These are phyloP conservation scores for Macadamia tetraphylla DNA, from an alignment of 164 flowering plant species.

Conservation along the genomic window DNA sequence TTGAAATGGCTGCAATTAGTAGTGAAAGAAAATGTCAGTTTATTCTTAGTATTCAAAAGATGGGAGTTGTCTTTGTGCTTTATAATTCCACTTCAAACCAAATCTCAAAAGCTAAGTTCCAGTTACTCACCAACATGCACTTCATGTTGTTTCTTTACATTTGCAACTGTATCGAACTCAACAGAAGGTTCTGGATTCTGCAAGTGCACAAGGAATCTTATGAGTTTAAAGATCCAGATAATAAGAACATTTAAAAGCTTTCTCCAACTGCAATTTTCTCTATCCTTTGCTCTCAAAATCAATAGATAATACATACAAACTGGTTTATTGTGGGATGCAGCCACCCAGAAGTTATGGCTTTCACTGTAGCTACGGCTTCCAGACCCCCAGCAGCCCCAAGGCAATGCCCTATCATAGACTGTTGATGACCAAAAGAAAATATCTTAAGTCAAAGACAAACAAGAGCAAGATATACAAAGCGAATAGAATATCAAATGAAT, in stretches of 20 bases:
- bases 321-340: not conserved
- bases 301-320: not conserved
- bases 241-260: not conserved
- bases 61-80: not conserved
- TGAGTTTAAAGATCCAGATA: not conserved
- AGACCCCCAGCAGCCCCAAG: not conserved
- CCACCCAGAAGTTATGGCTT: not conserved
- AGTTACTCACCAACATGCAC: conserved; percentile 59
- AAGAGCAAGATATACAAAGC: not conserved
- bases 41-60: no score
- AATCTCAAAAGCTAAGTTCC: not conserved
- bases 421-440: not conserved
- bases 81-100: not conserved
- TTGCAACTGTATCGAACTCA: conserved; percentile 65
- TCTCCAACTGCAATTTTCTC: no score
- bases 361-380: not conserved
- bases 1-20: not conserved
- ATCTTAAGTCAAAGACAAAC: not conserved
- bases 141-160: conserved; percentile 57
- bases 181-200: conserved; percentile 69
- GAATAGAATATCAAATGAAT: no score
- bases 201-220: not conserved
- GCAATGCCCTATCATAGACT: not conserved
- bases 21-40: no score
- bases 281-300: no score